phyloP scores from a whole-genome alignment of 2,329 filamentous ascomycete species.

The Hypoxylon rubiginosum region DNA sequence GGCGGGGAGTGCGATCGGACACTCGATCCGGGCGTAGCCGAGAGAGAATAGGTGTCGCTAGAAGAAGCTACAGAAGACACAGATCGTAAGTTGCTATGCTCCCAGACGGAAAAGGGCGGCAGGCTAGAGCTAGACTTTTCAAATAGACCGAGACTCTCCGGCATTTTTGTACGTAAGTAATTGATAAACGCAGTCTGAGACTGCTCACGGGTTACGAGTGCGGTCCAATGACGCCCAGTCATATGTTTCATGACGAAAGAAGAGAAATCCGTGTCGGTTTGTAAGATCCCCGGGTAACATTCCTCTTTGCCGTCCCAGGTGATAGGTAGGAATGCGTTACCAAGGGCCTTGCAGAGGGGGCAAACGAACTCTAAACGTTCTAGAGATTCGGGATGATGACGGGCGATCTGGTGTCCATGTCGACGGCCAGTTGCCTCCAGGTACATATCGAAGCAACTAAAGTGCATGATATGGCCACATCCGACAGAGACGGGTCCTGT shows the following conservation, averaged over 20 bases:
- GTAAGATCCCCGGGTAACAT: constrained; percentile 80
- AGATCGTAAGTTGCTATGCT: constrained; percentile 50
- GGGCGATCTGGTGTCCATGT: constrained; percentile 91
- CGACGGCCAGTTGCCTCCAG: constrained; percentile 85
- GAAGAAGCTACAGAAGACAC: constrained; percentile 57
- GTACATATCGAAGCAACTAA: constrained; percentile 93
- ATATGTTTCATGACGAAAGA: constrained; percentile 76
- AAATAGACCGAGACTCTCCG: constrained; percentile 57
- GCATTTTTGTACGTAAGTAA: constrained; percentile 57
- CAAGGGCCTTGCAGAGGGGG: constrained; percentile 94
- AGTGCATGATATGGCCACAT: constrained; percentile 99
- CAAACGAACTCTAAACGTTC: constrained; percentile 91
- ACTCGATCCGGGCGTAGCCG: constrained; percentile 54
- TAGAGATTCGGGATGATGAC: constrained; percentile 89
- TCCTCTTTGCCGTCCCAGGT: constrained; percentile 95
- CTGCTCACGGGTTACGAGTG: constrained; percentile 51
- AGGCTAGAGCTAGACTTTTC: constrained; percentile 54
- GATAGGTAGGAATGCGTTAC: constrained; percentile 94
- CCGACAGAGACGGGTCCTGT: constrained; percentile 87
- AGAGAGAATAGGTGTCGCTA: constrained; percentile 59
- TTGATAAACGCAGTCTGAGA: constrained; percentile 54
- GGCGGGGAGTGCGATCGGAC: constrained; percentile 51
- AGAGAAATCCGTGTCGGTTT: constrained; percentile 71
- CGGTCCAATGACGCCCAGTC: constrained; percentile 40
- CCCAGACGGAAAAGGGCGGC: constrained; percentile 59